Percentiles rank a stretch among this genome's conserved stretches.
These are phyloP conservation scores for Monosporozyma yasuniensis DNA, from an alignment of 805 yeast species.

Conservation along the genomic window DNA sequence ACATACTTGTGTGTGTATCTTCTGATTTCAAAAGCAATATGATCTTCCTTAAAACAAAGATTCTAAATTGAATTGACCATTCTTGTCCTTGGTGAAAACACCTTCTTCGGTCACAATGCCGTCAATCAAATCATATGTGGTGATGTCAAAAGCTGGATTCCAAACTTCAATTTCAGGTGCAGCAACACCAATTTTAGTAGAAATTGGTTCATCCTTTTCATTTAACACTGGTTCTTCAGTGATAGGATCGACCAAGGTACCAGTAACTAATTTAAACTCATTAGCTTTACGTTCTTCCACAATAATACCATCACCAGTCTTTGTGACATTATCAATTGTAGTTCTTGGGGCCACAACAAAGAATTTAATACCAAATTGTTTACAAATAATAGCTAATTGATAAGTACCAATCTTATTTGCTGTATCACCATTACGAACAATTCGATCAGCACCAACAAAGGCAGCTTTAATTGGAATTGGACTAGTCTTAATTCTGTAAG, in stretches of 20 bases:
- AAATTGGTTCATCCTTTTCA: constrained; percentile 25
- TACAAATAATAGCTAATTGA: constrained; percentile 71
- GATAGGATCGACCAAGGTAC: constrained; percentile 41
- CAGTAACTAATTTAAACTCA: constrained; percentile 71
- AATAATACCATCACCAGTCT: constrained; percentile 62
- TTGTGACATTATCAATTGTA: constrained; percentile 65
- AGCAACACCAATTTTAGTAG: constrained; percentile 62
- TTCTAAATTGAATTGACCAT: constrained; percentile 44
- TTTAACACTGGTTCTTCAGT: constrained; percentile 22
- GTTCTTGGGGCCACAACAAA: constrained; percentile 94
- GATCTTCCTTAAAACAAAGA: constrained; percentile 15
- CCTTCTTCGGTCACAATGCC: constrained; percentile 82
- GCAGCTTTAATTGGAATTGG: constrained; percentile 71
- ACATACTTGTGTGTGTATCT: too few species aligned
- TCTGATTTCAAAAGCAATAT: too few species aligned
- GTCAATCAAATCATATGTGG: constrained; percentile 76
- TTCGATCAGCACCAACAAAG: constrained; percentile 92
- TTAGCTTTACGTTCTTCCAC: constrained; percentile 81
- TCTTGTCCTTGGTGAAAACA: constrained; percentile 39
- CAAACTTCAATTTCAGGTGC: constrained; percentile 80
- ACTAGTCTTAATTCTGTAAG: constrained; percentile 49
- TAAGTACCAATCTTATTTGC: constrained; percentile 96
- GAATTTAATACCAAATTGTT: constrained; percentile 60
- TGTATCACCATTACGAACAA: constrained; percentile 87
- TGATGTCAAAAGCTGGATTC: constrained; percentile 96